These are phyloP conservation scores for Saccharomyces paradoxus DNA, from an alignment of 805 yeast species.

Conservation along the genomic window DNA sequence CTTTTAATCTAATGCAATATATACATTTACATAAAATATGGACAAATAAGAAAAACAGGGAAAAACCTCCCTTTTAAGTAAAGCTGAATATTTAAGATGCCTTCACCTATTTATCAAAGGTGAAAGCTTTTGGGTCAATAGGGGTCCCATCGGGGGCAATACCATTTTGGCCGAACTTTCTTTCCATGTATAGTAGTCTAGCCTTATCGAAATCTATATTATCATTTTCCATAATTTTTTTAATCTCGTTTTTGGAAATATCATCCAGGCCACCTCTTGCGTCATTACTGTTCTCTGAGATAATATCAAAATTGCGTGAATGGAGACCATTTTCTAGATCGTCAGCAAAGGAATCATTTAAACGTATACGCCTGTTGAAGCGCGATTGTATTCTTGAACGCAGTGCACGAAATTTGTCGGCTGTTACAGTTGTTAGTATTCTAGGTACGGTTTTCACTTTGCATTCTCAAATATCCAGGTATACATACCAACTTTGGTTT, in stretches of 20 bases:
- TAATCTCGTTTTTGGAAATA: constrained; percentile 43
- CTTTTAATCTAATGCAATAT: background rate
- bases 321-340: constrained; percentile 52
- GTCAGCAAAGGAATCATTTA: constrained; percentile 32
- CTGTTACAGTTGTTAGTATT: constrained; percentile 1
- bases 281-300: constrained; percentile 42
- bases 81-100: background rate
- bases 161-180: constrained; percentile 40
- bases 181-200: constrained; percentile 42
- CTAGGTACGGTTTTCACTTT: background rate
- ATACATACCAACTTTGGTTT: background rate
- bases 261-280: constrained; percentile 55
- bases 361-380: constrained; percentile 17
- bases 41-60: background rate
- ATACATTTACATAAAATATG: constrained; percentile 1
- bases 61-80: background rate
- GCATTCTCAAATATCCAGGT: background rate
- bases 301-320: constrained; percentile 51
- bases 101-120: constrained; percentile 27
- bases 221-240: constrained; percentile 44
- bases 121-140: constrained; percentile 54
- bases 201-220: constrained; percentile 62
- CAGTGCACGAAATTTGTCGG: constrained; percentile 11
- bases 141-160: constrained; percentile 64
- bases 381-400: constrained; percentile 16